phyloP scores from a whole-genome alignment of 1,139 yeast species.

The Nakaseomyces uthaithaninus region DNA sequence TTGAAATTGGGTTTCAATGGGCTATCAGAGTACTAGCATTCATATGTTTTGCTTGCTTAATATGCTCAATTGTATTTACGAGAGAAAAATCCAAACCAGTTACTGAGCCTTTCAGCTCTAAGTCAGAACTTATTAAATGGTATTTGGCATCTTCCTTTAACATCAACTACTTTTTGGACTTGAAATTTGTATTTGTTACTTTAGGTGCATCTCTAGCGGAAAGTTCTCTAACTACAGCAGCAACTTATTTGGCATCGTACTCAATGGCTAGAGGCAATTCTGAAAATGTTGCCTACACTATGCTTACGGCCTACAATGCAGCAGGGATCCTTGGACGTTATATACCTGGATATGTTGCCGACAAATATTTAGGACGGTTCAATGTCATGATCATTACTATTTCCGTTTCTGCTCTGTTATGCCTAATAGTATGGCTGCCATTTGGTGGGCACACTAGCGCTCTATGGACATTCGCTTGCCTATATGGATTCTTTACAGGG shows the following conservation, averaged over 20 bases:
- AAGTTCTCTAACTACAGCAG: slow-evolving; percentile 43
- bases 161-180: slow-evolving; percentile 35
- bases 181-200: slow-evolving; percentile 36
- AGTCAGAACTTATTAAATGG: slow-evolving; percentile 22
- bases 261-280: slow-evolving; percentile 38
- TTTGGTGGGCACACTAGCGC: slow-evolving; percentile 30
- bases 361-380: slow-evolving; percentile 48
- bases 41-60: slow-evolving; percentile 38
- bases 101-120: slow-evolving; percentile 21
- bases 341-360: slow-evolving; percentile 47
- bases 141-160: slow-evolving; percentile 28
- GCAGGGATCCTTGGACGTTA: slow-evolving; percentile 53
- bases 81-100: slow-evolving; percentile 38
- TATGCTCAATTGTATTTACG: slow-evolving; percentile 37
- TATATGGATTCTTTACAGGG: slow-evolving; percentile 34
- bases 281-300: slow-evolving; percentile 43
- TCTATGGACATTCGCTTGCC: slow-evolving; percentile 32
- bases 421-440: slow-evolving; percentile 32
- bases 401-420: slow-evolving; percentile 35
- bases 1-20: slow-evolving; percentile 51
- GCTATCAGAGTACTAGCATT: slow-evolving; percentile 52
- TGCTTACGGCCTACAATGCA: slow-evolving; percentile 51
- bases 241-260: slow-evolving; percentile 27
- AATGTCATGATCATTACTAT: slow-evolving; percentile 44
- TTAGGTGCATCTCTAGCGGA: slow-evolving; percentile 45